Evolutionary conservation across 805 yeast genomes (phyloP).

Genomic region (Monosporozyma unispora): DNA sequence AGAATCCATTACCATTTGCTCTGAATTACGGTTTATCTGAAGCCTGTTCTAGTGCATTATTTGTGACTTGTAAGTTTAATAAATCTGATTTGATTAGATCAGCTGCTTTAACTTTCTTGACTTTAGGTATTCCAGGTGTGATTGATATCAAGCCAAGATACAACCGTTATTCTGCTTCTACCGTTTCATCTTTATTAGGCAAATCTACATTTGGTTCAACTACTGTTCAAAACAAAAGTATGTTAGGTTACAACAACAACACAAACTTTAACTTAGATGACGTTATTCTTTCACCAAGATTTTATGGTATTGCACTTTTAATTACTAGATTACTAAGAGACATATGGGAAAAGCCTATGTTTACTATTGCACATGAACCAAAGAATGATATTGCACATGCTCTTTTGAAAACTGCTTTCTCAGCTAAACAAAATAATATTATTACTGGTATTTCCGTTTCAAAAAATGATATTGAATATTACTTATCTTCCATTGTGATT

Average conservation of each 20-base stretch:
- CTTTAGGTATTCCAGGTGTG: slow-evolving; percentile 35
- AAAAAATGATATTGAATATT: slow-evolving; percentile 49
- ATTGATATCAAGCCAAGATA: slow-evolving; percentile 37
- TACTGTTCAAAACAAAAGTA: slow-evolving; percentile 3
- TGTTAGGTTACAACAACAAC: background rate
- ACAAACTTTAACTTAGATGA: slow-evolving; percentile 42
- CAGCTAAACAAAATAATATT: slow-evolving; percentile 9
- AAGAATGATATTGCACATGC: slow-evolving; percentile 6
- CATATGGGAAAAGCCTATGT: slow-evolving; percentile 69
- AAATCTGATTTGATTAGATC: slow-evolving; percentile 43
- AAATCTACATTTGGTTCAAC: slow-evolving; percentile 17
- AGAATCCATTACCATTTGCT: slow-evolving; percentile 60
- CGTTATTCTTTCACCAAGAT: slow-evolving; percentile 85
- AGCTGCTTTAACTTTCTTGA: slow-evolving; percentile 36
- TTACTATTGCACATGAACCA: slow-evolving; percentile 31
- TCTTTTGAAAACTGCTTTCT: slow-evolving; percentile 3
- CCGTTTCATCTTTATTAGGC: slow-evolving; percentile 22
- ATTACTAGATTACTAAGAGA: slow-evolving; percentile 71
- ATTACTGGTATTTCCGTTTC: slow-evolving; percentile 22
- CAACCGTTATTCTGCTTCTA: slow-evolving; percentile 24
- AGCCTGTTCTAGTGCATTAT: slow-evolving; percentile 80
- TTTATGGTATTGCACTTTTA: slow-evolving; percentile 76
- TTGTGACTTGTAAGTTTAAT: slow-evolving; percentile 69
- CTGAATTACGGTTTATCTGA: slow-evolving; percentile 80
- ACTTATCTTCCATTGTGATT: slow-evolving; percentile 61